These are phyloP conservation scores for Mrakia gelida DNA, from an alignment of 768 basidiomycete genomes.

Conservation along the genomic window DNA sequence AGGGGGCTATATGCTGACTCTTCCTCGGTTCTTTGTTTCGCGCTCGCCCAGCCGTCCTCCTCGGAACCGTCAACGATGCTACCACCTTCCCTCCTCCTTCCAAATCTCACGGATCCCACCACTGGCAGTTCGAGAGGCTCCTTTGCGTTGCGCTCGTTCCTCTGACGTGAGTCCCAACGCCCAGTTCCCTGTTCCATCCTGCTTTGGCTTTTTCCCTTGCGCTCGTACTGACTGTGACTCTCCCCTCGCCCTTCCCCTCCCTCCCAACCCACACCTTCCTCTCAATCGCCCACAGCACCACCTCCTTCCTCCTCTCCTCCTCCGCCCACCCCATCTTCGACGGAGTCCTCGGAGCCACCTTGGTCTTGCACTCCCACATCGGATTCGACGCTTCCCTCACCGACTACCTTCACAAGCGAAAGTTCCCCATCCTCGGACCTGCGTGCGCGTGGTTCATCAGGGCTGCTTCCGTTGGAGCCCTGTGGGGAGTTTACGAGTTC, in stretches of 20 bases:
- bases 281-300: slow-evolving; percentile 14
- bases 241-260: background rate
- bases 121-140: slow-evolving; percentile 87
- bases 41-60: slow-evolving; percentile 61
- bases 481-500: slow-evolving; percentile 93
- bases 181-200: background rate
- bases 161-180: slow-evolving; percentile 51
- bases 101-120: slow-evolving; percentile 81
- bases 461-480: slow-evolving; percentile 67
- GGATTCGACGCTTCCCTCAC: slow-evolving; percentile 65
- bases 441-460: slow-evolving; percentile 71
- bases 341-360: slow-evolving; percentile 75
- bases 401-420: slow-evolving; percentile 90
- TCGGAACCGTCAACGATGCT: slow-evolving; percentile 92
- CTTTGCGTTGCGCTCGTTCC: slow-evolving; percentile 84
- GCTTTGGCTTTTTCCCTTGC: background rate
- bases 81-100: slow-evolving; percentile 69
- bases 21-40: too few species aligned
- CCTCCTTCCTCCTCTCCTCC: slow-evolving; percentile 26
- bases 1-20: too few species aligned
- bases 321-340: slow-evolving; percentile 65
- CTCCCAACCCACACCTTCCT: too few species aligned
- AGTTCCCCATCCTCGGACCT: slow-evolving; percentile 78
- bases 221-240: too few species aligned
- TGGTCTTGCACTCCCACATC: slow-evolving; percentile 93